A percentile compares a stretch with the other conserved stretches of the same genome.
These are phyloP conservation scores for Corchorus capsularis DNA, from an alignment of 345 rosid genomes.

Conservation along the genomic window DNA sequence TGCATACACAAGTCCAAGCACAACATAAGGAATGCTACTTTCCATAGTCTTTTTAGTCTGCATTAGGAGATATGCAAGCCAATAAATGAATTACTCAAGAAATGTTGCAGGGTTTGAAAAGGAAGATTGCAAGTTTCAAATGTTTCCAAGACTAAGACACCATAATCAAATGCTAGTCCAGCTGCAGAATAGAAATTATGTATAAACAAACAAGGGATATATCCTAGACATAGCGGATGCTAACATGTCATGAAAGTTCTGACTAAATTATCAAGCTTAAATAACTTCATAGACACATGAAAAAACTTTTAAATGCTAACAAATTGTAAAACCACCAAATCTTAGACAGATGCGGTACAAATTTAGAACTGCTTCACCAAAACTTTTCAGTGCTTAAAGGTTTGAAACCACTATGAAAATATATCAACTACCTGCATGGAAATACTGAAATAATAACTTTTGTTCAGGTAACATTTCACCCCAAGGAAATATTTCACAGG, in stretches of 20 bases:
- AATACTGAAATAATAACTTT: neutral
- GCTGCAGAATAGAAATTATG: neutral
- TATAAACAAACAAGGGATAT: neutral
- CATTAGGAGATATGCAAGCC: conserved; percentile 11
- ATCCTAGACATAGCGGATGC: neutral
- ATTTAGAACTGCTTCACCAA: conserved; percentile 1
- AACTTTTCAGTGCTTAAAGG: neutral
- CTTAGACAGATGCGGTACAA: neutral
- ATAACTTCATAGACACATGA: neutral
- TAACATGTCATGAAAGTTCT: neutral
- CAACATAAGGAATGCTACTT: conserved; percentile 62
- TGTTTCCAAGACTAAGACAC: neutral
- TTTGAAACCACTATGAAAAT: neutral
- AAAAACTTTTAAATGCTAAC: neutral
- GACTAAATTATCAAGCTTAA: neutral
- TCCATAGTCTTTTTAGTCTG: conserved; percentile 84
- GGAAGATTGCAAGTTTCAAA: neutral
- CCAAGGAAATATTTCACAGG: neutral
- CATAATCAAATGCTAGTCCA: neutral
- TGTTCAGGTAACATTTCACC: neutral
- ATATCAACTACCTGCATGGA: neutral
- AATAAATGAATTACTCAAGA: conserved; percentile 2
- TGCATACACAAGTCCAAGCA: conserved; percentile 71
- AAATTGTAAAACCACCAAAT: neutral
- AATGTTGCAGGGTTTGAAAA: neutral